A percentile compares a stretch with the other conserved stretches of the same genome.
phyloP scores from a whole-genome alignment of 2,329 filamentous ascomycete genomes.

The Hortaea werneckii region DNA sequence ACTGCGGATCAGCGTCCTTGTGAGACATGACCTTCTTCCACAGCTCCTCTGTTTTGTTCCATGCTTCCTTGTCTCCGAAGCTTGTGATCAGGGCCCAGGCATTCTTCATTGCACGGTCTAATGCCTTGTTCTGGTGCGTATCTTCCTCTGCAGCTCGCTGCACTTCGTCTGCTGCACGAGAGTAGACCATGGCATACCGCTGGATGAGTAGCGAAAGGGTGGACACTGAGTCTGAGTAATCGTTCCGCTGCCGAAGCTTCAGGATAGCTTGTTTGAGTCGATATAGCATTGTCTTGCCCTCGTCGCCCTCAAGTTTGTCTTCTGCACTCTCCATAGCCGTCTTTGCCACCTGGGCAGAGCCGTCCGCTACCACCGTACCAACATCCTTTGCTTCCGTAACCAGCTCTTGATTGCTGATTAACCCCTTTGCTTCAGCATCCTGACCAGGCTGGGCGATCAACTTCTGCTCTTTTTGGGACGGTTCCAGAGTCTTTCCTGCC shows the following conservation, averaged over 20 bases:
- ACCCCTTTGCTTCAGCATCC: constrained; percentile 40
- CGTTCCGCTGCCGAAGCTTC: constrained; percentile 62
- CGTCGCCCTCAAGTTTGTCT: constrained; percentile 62
- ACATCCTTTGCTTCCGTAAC: constrained; percentile 37
- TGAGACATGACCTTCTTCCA: constrained; percentile 65
- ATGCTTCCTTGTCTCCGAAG: constrained; percentile 64
- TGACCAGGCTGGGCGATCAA: constrained; percentile 42
- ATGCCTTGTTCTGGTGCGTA: constrained; percentile 60
- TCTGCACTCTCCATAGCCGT: constrained; percentile 61
- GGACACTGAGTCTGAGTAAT: constrained; percentile 81
- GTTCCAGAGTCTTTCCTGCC: constrained; percentile 63
- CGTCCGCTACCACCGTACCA: constrained; percentile 35
- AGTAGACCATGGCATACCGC: constrained; percentile 69
- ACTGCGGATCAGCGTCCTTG: constrained; percentile 66
- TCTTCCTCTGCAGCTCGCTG: constrained; percentile 58
- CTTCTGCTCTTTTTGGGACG: constrained; percentile 51
- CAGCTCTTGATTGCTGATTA: constrained; percentile 50
- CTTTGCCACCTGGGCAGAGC: constrained; percentile 36
- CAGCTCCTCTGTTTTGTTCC: constrained; percentile 61
- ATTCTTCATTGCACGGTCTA: constrained; percentile 65
- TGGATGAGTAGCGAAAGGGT: constrained; percentile 65
- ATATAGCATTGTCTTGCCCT: constrained; percentile 61
- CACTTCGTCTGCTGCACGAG: constrained; percentile 59
- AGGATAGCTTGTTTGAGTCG: constrained; percentile 67
- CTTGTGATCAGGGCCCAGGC: constrained; percentile 73